Evolutionary conservation across 2,329 filamentous ascomycete species (phyloP).

Genomic region (Cordyceps farinosa): DNA sequence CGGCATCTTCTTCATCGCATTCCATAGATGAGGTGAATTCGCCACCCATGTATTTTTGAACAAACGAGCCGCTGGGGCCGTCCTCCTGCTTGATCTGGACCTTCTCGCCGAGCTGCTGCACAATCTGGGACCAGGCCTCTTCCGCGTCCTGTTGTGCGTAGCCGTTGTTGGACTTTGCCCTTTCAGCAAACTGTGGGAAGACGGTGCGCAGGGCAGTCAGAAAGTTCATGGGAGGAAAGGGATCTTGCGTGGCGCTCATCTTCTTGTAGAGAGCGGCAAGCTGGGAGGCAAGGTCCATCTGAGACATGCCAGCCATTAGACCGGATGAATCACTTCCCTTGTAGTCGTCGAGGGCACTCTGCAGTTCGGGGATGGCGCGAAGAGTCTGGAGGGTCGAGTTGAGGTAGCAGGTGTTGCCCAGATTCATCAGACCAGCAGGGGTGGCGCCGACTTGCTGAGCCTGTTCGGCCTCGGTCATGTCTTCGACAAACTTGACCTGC

Average conservation of each 20-base stretch:
- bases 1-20: constrained; percentile 78
- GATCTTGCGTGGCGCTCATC: constrained; percentile 84
- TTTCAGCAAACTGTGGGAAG: constrained; percentile 92
- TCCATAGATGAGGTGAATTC: constrained; percentile 73
- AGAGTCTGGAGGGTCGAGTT: constrained; percentile 96
- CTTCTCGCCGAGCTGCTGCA: constrained; percentile 76
- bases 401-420: constrained; percentile 97
- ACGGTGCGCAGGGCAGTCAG: constrained; percentile 72
- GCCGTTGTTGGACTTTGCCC: constrained; percentile 73
- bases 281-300: constrained; percentile 70
- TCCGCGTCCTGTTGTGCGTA: constrained; percentile 99
- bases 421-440: constrained; percentile 83
- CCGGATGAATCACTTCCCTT: constrained; percentile 27
- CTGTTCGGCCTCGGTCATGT: constrained; percentile 93
- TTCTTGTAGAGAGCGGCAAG: constrained; percentile 81
- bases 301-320: constrained; percentile 44
- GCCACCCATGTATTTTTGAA: constrained; percentile 88
- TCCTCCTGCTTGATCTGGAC: constrained; percentile 61
- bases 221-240: constrained; percentile 81
- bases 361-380: constrained; percentile 84
- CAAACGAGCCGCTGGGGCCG: constrained; percentile 61
- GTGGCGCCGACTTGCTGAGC: constrained; percentile 79
- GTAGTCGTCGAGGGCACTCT: constrained; percentile 68
- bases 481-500: constrained; percentile 83
- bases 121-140: constrained; percentile 95